phyloP scores from a whole-genome alignment of 306 rosid species.

The Vicia villosa region DNA sequence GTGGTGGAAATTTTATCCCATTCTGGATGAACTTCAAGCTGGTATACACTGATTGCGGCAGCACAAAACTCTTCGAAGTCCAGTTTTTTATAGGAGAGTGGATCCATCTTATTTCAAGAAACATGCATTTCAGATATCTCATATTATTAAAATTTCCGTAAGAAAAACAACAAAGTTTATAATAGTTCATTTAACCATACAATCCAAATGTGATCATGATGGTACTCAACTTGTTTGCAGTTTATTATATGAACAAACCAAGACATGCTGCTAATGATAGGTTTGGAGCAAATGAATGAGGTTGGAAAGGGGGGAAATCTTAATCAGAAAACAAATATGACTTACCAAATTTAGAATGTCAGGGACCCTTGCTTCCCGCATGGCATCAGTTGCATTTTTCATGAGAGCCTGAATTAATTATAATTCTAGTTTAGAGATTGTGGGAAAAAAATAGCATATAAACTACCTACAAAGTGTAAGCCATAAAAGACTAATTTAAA shows the following conservation, averaged over 20 bases:
- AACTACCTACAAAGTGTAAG: constrained; percentile 14
- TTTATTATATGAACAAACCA: no score
- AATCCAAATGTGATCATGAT: constrained; percentile 21
- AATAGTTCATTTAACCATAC: background rate
- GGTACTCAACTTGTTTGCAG: background rate
- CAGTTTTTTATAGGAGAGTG: constrained; percentile 65
- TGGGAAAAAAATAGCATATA: constrained; percentile 9
- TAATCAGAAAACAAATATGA: constrained; percentile 10
- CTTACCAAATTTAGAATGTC: constrained; percentile 81
- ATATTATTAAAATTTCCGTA: background rate
- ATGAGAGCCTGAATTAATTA: constrained; percentile 69
- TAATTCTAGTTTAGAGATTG: constrained; percentile 35
- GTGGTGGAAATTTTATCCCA: constrained; percentile 81
- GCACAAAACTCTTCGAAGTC: constrained; percentile 94
- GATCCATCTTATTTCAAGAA: constrained; percentile 71
- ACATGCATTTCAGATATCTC: constrained; percentile 28
- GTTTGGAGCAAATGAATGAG: no score
- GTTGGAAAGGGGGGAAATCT: no score
- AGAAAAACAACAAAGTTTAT: background rate
- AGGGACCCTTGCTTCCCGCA: constrained; percentile 79
- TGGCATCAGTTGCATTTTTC: constrained; percentile 88
- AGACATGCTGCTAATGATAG: no score
- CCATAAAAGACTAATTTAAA: background rate
- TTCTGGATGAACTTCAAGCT: constrained; percentile 80
- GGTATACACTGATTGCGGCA: constrained; percentile 83